These are phyloP conservation scores for Apiotrichum siamense DNA, from an alignment of 1,284 basidiomycete species.

Conservation along the genomic window DNA sequence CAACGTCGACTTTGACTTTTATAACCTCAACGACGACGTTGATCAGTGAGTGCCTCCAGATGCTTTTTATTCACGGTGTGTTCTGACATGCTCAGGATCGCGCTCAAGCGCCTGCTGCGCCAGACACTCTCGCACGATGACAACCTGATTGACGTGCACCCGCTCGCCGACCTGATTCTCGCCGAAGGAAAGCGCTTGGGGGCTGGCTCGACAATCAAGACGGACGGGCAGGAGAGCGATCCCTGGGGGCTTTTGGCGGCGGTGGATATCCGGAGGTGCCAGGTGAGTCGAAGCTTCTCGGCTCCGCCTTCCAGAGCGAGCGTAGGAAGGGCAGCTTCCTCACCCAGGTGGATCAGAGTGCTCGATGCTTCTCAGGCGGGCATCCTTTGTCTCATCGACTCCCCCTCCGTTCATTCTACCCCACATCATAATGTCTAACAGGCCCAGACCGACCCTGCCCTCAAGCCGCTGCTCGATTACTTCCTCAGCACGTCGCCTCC, in stretches of 20 bases:
- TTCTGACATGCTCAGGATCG: slow-evolving; percentile 50
- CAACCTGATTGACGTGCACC: slow-evolving; percentile 61
- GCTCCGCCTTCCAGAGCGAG: too few relatives aligned
- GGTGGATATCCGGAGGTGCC: slow-evolving; percentile 69
- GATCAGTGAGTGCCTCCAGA: slow-evolving; percentile 56
- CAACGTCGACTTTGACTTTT: slow-evolving; percentile 89
- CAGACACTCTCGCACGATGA: slow-evolving; percentile 82
- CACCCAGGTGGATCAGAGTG: too few relatives aligned
- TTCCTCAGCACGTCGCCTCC: slow-evolving; percentile 52
- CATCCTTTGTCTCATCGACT: too few relatives aligned
- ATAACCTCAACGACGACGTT: slow-evolving; percentile 69
- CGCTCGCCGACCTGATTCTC: slow-evolving; percentile 71
- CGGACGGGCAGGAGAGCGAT: slow-evolving; percentile 79
- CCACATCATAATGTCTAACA: not conserved
- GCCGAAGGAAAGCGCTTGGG: slow-evolving; percentile 50
- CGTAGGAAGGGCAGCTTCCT: too few relatives aligned
- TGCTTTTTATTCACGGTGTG: not conserved
- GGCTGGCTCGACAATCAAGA: slow-evolving; percentile 80
- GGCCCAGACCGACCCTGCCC: slow-evolving; percentile 62
- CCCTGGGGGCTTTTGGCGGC: slow-evolving; percentile 79
- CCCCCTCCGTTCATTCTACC: too few relatives aligned
- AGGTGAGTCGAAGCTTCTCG: slow-evolving; percentile 54
- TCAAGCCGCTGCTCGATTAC: slow-evolving; percentile 67
- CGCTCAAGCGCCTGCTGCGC: slow-evolving; percentile 68
- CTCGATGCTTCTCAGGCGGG: too few relatives aligned